phyloP scores from a whole-genome alignment of 1,284 basidiomycete species.

The Laetiporus sulphureus region DNA sequence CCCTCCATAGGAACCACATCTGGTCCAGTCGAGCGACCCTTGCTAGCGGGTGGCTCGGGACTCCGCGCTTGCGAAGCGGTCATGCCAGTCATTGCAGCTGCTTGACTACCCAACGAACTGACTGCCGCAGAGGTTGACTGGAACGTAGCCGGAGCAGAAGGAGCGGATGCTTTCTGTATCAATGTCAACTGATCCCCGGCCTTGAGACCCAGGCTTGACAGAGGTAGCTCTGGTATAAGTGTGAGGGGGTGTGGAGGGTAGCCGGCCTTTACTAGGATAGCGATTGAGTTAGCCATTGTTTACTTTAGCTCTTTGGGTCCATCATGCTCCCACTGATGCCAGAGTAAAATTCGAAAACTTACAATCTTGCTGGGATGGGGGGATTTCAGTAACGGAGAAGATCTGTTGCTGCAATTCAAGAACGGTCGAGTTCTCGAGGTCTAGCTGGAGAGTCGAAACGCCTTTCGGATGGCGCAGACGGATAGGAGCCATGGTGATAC shows the following conservation, averaged over 20 bases:
- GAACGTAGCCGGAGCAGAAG: slow-evolving; percentile 13
- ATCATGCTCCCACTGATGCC: too few relatives aligned
- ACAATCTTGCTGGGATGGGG: slow-evolving; percentile 74
- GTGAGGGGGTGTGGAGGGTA: slow-evolving; percentile 77
- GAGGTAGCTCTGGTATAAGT: slow-evolving; percentile 60
- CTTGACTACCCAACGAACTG: slow-evolving; percentile 9
- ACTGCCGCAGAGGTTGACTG: slow-evolving; percentile 4
- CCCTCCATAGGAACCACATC: slow-evolving; percentile 23
- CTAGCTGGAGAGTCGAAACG: slow-evolving; percentile 70
- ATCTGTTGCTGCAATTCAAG: slow-evolving; percentile 71
- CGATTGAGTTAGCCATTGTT: not conserved
- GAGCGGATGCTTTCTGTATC: slow-evolving; percentile 34
- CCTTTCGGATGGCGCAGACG: slow-evolving; percentile 79
- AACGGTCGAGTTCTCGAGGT: slow-evolving; percentile 56
- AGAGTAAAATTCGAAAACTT: slow-evolving; percentile 25
- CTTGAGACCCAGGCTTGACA: slow-evolving; percentile 71
- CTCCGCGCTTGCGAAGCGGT: slow-evolving; percentile 17
- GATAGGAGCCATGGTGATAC: slow-evolving; percentile 47
- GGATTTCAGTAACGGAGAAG: slow-evolving; percentile 58
- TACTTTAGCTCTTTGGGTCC: too few relatives aligned
- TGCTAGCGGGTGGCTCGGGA: slow-evolving; percentile 9
- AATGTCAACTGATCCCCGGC: slow-evolving; percentile 83
- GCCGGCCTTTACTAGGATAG: slow-evolving; percentile 67
- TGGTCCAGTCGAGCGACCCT: slow-evolving; percentile 16
- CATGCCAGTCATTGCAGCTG: slow-evolving; percentile 20